phyloP scores from a whole-genome alignment of 2,329 filamentous ascomycete species.

The Ascochyta viciae-villosae region DNA sequence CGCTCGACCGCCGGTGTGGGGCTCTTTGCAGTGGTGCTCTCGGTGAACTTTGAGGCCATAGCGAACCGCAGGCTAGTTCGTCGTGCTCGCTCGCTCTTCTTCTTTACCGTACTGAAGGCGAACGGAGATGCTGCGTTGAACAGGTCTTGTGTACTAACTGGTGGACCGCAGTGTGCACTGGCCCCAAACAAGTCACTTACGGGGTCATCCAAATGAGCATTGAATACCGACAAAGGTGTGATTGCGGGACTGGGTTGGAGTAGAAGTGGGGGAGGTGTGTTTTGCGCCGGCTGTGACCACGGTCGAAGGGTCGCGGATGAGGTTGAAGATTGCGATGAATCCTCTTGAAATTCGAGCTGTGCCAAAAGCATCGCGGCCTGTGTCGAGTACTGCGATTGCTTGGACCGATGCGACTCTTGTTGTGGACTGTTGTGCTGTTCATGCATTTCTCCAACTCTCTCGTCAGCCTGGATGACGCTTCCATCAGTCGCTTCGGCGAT shows the following conservation, averaged over 20 bases:
- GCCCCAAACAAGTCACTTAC: neutral
- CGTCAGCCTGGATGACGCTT: neutral
- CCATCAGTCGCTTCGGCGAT: neutral
- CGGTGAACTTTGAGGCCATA: conserved; percentile 23
- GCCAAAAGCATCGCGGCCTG: conserved; percentile 47
- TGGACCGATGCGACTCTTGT: conserved; percentile 15
- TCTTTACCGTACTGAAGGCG: conserved; percentile 52
- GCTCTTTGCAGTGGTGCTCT: conserved; percentile 25
- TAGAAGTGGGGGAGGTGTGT: conserved; percentile 24
- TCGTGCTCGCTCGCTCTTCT: conserved; percentile 30
- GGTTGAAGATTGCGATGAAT: conserved; percentile 24
- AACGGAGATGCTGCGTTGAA: conserved; percentile 52
- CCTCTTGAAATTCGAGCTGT: conserved; percentile 44
- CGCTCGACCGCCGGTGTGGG: conserved; percentile 31
- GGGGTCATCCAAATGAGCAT: conserved; percentile 18
- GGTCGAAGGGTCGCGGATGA: conserved; percentile 22
- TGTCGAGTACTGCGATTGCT: conserved; percentile 42
- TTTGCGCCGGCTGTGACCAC: conserved; percentile 25
- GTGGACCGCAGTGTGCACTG: conserved; percentile 20
- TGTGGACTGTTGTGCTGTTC: neutral
- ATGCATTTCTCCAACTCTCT: neutral
- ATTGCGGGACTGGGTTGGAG: conserved; percentile 31
- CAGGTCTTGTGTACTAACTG: conserved; percentile 54
- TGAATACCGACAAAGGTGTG: conserved; percentile 42
- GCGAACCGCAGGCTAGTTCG: conserved; percentile 34